Evolutionary conservation across 371 early-diverging fungal genomes (phyloP).

Genomic region (Mortierella sp.): DNA sequence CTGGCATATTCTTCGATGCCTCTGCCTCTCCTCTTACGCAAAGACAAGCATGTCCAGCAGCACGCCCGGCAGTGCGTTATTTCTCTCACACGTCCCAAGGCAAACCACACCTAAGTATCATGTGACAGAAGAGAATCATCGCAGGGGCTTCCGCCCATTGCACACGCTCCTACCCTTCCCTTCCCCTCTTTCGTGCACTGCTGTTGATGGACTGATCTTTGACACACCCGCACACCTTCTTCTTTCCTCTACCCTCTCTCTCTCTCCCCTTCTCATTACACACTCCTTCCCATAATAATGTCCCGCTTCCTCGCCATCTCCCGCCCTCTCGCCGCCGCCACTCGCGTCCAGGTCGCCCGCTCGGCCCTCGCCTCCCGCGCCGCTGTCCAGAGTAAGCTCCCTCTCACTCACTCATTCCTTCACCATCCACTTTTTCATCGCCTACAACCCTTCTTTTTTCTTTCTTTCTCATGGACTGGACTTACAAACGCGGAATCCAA

Average conservation of each 20-base stretch:
- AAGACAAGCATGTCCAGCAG: no score
- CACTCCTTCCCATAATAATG: slow-evolving; percentile 17
- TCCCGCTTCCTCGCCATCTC: slow-evolving; percentile 40
- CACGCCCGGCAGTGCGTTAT: no score
- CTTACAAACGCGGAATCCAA: neutral
- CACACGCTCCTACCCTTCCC: neutral
- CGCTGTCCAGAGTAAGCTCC: slow-evolving; percentile 41
- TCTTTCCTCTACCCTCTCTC: neutral
- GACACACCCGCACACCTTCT: neutral
- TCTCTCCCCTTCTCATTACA: neutral
- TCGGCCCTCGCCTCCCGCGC: slow-evolving; percentile 33
- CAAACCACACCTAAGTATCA: neutral
- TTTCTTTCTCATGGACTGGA: neutral
- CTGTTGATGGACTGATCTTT: neutral
- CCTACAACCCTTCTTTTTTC: neutral
- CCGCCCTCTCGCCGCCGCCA: slow-evolving; percentile 39
- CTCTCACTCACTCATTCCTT: neutral
- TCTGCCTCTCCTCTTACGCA: no score
- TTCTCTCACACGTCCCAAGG: neutral
- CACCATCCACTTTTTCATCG: no score
- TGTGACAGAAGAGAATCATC: slow-evolving; percentile 7
- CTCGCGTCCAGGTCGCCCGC: slow-evolving; percentile 40
- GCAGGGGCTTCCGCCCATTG: neutral
- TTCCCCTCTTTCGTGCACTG: neutral
- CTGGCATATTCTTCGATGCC: no score